Evolutionary conservation across 140 eudicot species (phyloP).

Genomic region (Anethum foeniculum): DNA sequence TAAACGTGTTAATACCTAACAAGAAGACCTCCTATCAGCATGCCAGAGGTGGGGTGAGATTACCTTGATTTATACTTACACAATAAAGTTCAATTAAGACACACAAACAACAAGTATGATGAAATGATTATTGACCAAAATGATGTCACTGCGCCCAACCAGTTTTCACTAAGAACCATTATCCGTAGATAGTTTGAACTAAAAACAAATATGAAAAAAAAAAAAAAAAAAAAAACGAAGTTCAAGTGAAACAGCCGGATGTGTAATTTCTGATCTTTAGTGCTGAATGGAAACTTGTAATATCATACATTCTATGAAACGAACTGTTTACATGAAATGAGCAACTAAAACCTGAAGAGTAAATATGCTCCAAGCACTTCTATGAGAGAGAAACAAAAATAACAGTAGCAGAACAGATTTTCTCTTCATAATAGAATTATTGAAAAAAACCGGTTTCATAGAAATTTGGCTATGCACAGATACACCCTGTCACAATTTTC

Average conservation of each 20-base stretch:
- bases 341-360: background rate
- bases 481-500: background rate
- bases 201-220: background rate
- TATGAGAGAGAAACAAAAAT: background rate
- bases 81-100: background rate
- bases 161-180: background rate
- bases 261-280: background rate
- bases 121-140: background rate
- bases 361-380: background rate
- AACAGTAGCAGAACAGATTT: background rate
- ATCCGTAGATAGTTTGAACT: background rate
- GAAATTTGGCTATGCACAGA: background rate
- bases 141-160: background rate
- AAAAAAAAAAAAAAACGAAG: background rate
- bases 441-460: background rate
- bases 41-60: conserved; percentile 2
- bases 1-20: conserved; percentile 19
- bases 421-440: background rate
- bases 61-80: conserved; percentile 2
- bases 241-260: background rate
- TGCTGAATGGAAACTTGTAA: no score
- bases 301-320: background rate
- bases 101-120: background rate
- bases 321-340: background rate
- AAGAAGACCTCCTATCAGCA: conserved; percentile 16